Base-by-base conservation (phyloP, 441 rosid genomes). In the Gossypium lobatum region DNA sequence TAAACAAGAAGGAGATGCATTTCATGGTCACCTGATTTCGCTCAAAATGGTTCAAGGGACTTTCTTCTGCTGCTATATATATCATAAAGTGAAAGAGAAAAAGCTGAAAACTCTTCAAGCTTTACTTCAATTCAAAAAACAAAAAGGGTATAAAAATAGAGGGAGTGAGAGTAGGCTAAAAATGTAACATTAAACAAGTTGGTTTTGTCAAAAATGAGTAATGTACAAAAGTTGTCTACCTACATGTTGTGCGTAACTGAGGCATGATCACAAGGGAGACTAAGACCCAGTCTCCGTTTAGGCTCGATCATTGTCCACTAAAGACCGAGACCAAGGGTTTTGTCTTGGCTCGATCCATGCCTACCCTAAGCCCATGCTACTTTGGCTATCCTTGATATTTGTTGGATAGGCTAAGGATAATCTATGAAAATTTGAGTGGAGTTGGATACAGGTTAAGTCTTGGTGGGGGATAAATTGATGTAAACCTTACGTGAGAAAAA, bases 241-340 rank as follows among this genome's bases (percentile, higher is more conserved):
- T 14, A 25, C 26, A 52, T 79, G 84, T 53, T 70, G 46, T 26
- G 18, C 64, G 17, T 28, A 31, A 66, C 57, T 1, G 54, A 10
- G 76, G 80, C 81, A 77, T 10, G 57, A 52, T 71, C 76, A 75
- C 74, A 55, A 73, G 73, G 72, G 58, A 28, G 37, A 69, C 37
- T 16, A 42, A 34, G 81, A 62, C 77, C 74, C 63, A 25, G 63
- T 21, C 54, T 17, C 59, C 83, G 60, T 59, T 54, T 67, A 14
- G 85, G 84, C 77, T 81, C 45, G 61, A 76, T 83, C 85, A 16
- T n/a, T 80, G 87, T 77, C 83, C 65, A 16, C 48, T 46, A 57
- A 13, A 73, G 42, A 62, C 54, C 57, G 50, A 64, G 82, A 83
- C 81, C 75, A 16, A 8, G 71, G 28, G 20, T 46, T n/a, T 61